Evolutionary conservation across 352 stramenopile species (phyloP), one percentile per base, ranked within the genome.

Genomic region (Globisporangium recalcitrans): DNA sequence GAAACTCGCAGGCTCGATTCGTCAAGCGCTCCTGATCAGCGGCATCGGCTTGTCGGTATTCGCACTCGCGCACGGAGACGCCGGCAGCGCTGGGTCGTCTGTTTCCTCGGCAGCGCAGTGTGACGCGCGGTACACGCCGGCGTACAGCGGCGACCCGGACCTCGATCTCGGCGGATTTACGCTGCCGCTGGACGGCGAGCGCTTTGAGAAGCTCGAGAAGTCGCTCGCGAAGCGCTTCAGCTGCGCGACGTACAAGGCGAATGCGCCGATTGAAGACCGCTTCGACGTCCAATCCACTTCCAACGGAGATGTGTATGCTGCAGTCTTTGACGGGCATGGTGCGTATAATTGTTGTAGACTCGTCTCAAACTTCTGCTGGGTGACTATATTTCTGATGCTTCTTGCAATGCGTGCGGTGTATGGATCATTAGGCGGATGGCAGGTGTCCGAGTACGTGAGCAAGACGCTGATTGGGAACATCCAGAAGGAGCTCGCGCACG

Each of bases 261-360:
- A 87, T 48, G 75, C 80, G 36, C 80, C 80, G 19, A 90, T 87
- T 36, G 80, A 89, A 70, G 92, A 98, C 73, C 83, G 93, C 61
- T 91, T 85, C 60, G 74, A 87, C 53, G 81, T 97, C 52, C 76
- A 93, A 48, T 67, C 78, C 10, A 76, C 77, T 27, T 56, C 69
- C 14, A 77, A 80, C 22, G 88, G 91, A 47, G 85, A 93, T 62
- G 80, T 97, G 44, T 96, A 93, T 57, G 87, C 85, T 19, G 77
- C 78, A 22, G 93, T 96, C 27, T 82, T 96, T 52, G 92, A 98
- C 67, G 92, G 92, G 3, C 92, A 98, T 63, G 91, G 93, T 90
- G 53, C 32, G 67, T 65, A 27, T n/a, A n/a, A n/a, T n/a, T n/a
- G n/a, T n/a, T n/a, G n/a, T n/a, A n/a, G n/a, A n/a, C n/a, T n/a